phyloP scores from a whole-genome alignment of 768 basidiomycete species.

The Ramaria rubella region DNA sequence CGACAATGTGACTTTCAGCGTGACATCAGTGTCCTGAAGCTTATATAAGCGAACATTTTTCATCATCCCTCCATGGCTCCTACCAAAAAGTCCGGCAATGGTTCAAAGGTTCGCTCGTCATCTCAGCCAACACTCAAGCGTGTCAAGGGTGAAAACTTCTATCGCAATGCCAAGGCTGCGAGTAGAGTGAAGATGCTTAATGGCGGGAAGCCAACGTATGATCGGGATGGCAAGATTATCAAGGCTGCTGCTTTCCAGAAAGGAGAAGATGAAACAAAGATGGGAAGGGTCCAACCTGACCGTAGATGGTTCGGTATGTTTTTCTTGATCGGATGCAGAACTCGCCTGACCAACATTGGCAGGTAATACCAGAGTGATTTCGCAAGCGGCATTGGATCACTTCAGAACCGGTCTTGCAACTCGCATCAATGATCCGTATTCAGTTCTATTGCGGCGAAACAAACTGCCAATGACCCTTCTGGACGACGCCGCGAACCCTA shows the following conservation, averaged over 20 bases:
- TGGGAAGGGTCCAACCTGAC: slow-evolving; percentile 92
- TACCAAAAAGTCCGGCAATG: slow-evolving; percentile 21
- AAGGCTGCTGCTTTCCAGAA: slow-evolving; percentile 95
- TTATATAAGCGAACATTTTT: not conserved
- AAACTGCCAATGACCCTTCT: slow-evolving; percentile 96
- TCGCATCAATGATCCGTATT: slow-evolving; percentile 92
- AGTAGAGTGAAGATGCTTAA: slow-evolving; percentile 84
- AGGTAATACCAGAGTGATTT: slow-evolving; percentile 99
- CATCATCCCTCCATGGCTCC: slow-evolving; percentile 25
- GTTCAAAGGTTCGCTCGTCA: slow-evolving; percentile 33
- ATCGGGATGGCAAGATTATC: slow-evolving; percentile 87
- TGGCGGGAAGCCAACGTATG: slow-evolving; percentile 85
- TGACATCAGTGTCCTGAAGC: too few species aligned
- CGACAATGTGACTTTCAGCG: too few species aligned
- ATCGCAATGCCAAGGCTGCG: slow-evolving; percentile 90
- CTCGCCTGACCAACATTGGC: not conserved
- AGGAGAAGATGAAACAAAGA: slow-evolving; percentile 83
- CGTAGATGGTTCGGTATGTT: slow-evolving; percentile 92
- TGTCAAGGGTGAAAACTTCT: slow-evolving; percentile 95
- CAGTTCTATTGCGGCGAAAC: slow-evolving; percentile 87
- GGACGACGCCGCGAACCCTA: slow-evolving; percentile 81
- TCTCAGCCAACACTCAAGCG: slow-evolving; percentile 53
- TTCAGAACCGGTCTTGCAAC: slow-evolving; percentile 83
- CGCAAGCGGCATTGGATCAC: slow-evolving; percentile 92
- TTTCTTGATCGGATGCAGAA: not conserved